phyloP scores from a whole-genome alignment of 225 moss, liverwort and hornwort genomes.

The Takakia lepidozioides region DNA sequence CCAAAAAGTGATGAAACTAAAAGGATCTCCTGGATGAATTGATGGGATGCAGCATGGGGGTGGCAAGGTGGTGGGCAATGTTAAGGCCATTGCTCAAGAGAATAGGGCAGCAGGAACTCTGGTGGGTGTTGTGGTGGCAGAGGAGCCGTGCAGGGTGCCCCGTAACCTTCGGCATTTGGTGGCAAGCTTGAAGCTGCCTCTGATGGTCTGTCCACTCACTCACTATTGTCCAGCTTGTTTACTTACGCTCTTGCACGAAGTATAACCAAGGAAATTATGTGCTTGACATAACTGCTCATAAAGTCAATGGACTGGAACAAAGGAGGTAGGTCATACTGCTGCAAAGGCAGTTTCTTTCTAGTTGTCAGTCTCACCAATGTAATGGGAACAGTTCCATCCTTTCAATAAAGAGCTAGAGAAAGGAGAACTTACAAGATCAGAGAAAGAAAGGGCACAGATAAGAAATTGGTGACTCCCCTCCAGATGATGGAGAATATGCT shows the following conservation, averaged over 20 bases:
- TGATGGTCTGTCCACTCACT: conserved; percentile 22
- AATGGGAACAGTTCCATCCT: neutral
- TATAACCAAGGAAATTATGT: too few species aligned
- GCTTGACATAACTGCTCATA: neutral
- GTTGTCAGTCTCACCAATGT: neutral
- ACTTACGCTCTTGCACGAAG: neutral
- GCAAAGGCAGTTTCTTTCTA: neutral
- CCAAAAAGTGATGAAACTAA: too few species aligned
- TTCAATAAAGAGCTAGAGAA: neutral
- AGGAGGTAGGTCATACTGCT: too few species aligned
- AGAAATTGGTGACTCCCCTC: neutral
- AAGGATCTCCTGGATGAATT: too few species aligned
- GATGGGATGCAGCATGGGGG: conserved; percentile 34
- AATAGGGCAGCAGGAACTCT: conserved; percentile 3
- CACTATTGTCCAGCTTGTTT: neutral
- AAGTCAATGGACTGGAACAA: neutral
- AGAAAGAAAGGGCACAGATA: neutral
- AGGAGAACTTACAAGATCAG: neutral
- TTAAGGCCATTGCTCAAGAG: conserved; percentile 2
- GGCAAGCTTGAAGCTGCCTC: conserved; percentile 8
- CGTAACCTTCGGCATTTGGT: conserved; percentile 10
- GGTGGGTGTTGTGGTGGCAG: conserved; percentile 14
- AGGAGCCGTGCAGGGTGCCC: conserved; percentile 17
- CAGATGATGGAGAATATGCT: neutral
- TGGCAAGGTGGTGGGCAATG: conserved; percentile 22